phyloP scores from a whole-genome alignment of 768 basidiomycete species.

The Amylocystis lapponica region DNA sequence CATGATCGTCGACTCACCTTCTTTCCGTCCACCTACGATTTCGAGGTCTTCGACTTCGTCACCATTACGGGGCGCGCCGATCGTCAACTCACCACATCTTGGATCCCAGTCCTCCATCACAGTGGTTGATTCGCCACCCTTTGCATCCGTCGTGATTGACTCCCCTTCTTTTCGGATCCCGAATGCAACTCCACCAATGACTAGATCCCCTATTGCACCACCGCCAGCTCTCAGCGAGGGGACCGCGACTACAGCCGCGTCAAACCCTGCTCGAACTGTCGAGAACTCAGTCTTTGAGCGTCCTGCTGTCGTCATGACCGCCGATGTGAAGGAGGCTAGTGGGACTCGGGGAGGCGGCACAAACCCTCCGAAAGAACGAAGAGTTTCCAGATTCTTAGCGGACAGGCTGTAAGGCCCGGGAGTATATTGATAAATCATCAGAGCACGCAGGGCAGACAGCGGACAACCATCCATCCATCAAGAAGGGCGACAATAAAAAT shows the following conservation, averaged over 20 bases:
- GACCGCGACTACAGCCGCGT: no score
- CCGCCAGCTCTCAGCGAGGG: no score
- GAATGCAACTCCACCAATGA: neutral
- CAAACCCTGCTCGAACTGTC: neutral
- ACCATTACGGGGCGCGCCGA: slow-evolving; percentile 1
- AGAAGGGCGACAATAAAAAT: no score
- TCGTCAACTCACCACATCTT: slow-evolving; percentile 16
- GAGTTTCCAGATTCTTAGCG: slow-evolving; percentile 21
- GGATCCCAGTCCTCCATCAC: slow-evolving; percentile 1
- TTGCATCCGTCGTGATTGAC: slow-evolving; percentile 9
- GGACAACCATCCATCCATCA: no score
- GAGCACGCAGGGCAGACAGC: no score
- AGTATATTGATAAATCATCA: no score
- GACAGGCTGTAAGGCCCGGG: slow-evolving; percentile 13
- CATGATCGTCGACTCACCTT: slow-evolving; percentile 23
- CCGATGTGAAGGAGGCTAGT: slow-evolving; percentile 14
- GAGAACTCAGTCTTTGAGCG: slow-evolving; percentile 6
- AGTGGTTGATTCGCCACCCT: slow-evolving; percentile 7
- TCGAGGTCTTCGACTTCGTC: neutral
- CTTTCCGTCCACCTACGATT: slow-evolving; percentile 11
- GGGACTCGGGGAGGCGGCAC: neutral
- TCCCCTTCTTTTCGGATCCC: slow-evolving; percentile 19
- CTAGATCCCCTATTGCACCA: no score
- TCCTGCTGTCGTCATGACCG: slow-evolving; percentile 14
- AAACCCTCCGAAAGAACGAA: slow-evolving; percentile 9